A percentile compares a stretch with the other conserved stretches of the same genome.
phyloP scores from a whole-genome alignment of 768 basidiomycete species.

The Cystofilobasidium bisporidii region DNA sequence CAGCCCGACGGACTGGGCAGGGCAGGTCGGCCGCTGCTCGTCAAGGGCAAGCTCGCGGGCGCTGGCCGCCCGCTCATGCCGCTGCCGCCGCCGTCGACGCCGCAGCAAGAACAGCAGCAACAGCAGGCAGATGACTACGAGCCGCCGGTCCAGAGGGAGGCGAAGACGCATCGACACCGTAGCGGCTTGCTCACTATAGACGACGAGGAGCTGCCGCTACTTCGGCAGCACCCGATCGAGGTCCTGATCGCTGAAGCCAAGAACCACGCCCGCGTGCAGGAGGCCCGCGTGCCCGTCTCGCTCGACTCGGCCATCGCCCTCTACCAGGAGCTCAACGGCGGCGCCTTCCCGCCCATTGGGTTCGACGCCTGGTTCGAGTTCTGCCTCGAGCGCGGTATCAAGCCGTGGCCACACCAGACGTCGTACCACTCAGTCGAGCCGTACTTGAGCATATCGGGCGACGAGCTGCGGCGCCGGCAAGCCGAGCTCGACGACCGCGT shows the following conservation, averaged over 20 bases:
- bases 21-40: background rate
- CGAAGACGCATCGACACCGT: background rate
- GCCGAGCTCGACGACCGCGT: conserved; percentile 13
- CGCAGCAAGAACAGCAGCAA: background rate
- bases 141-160: background rate
- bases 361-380: conserved; percentile 26
- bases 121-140: background rate
- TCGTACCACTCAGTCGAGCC: conserved; percentile 19
- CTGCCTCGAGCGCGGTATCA: conserved; percentile 17
- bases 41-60: background rate
- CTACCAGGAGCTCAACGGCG: conserved; percentile 19
- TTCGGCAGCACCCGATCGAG: conserved; percentile 10
- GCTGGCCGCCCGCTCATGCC: too few species aligned
- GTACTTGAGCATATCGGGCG: conserved; percentile 12
- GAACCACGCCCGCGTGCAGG: conserved; percentile 6
- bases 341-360: conserved; percentile 8
- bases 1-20: background rate
- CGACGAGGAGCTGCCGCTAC: conserved; percentile 4
- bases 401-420: conserved; percentile 21
- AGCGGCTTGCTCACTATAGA: conserved; percentile 9
- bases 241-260: conserved; percentile 18
- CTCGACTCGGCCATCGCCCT: conserved; percentile 5
- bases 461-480: background rate
- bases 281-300: conserved; percentile 7
- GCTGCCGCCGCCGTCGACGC: too few species aligned